Evolutionary conservation across 176 grass and related monocot genomes (phyloP).

Genomic region (Oryza brachyantha): DNA sequence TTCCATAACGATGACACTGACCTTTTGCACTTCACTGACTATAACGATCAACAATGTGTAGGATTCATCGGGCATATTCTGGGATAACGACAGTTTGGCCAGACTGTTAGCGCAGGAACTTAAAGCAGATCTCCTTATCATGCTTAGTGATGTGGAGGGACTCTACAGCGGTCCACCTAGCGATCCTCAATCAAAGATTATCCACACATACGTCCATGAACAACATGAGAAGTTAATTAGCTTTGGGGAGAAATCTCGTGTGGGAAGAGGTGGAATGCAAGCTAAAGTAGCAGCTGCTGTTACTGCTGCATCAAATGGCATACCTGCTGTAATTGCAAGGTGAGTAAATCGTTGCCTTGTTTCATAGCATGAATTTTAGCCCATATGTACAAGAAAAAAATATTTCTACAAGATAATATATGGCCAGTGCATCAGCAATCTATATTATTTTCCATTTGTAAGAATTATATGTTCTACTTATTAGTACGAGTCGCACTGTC

Average conservation of each 20-base stretch:
- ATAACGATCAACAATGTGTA: conserved; percentile 38
- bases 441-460: background rate
- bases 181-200: conserved; percentile 82
- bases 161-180: conserved; percentile 89
- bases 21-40: background rate
- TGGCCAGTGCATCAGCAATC: background rate
- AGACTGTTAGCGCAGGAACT: conserved; percentile 78
- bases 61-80: conserved; percentile 96
- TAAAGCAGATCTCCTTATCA: conserved; percentile 83
- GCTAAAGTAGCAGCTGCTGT: conserved; percentile 90
- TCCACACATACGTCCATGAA: conserved; percentile 88
- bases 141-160: conserved; percentile 96
- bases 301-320: conserved; percentile 65
- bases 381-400: background rate
- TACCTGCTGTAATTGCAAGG: conserved; percentile 94
- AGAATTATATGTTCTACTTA: background rate
- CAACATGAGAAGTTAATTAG: conserved; percentile 79
- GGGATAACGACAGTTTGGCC: conserved; percentile 98
- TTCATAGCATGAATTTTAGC: conserved; percentile 1
- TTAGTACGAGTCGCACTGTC: background rate
- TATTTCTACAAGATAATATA: background rate
- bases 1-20: background rate
- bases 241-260: conserved; percentile 90
- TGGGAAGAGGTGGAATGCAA: conserved; percentile 98
- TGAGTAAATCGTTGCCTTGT: background rate